Evolutionary conservation across 371 early-diverging fungal species (phyloP), one percentile per base, ranked within the genome.

Genomic region (Cokeromyces recurvatus): DNA sequence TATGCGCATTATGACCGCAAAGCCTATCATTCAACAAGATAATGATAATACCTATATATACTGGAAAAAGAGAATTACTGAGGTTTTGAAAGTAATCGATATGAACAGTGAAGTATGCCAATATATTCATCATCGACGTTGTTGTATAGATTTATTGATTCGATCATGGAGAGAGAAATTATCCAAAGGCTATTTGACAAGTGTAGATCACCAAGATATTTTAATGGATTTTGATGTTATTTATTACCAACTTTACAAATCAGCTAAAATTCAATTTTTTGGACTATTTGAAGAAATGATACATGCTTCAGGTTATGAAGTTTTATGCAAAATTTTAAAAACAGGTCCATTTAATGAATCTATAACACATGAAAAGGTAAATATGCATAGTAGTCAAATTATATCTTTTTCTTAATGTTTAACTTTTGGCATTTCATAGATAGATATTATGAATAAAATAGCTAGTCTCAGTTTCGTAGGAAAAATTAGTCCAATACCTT

Each of bases 401-500:
- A 7, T 27, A 7, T 27, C 11, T 27, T 27, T 27, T 27, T 27
- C 11, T 27, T 27, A 7, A 7, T 11, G 11, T 27, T 5, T 27
- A 27, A 27, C 5, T 27, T 27, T 7, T 7, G 29, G 11, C 7
- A 43, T 10, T 16, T 39, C 4, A n/a, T 59, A 81, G 80, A 59
- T 58, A 31, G 62, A 74, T 6, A 57, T 80, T 19, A 64, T 76
- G 8, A 55, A 69, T 5, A 45, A 58, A 29, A 45, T 77, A 29
- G 70, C 63, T 15, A 71, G 77, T 32, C 38, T 80, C 8, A 68
- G 51, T 3, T 77, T 71, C 58, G 63, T 76, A 19, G 82, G 80
- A 17, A 76, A 68, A 34, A 66, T 62, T 27, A 61, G 55, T 20
- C 43, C 64, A 15, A 66, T 74, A 31, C 73, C 74, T n/a, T 60